These are phyloP conservation scores for Amorphotheca resinae DNA, from an alignment of 495 filamentous ascomycete species.

Conservation along the genomic window DNA sequence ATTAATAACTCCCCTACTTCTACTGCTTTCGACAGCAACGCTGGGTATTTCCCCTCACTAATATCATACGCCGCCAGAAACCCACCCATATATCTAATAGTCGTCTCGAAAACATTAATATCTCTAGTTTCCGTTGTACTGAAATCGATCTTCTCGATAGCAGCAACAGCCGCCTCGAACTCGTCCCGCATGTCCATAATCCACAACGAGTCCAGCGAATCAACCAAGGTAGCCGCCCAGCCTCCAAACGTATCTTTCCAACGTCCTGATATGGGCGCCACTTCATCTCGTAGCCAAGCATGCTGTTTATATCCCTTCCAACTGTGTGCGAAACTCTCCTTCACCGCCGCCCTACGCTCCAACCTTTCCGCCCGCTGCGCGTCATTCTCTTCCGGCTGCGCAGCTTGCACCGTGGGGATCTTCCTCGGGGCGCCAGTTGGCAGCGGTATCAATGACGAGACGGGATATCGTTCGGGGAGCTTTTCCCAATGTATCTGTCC, in stretches of 20 bases:
- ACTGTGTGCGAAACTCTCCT: conserved; percentile 51
- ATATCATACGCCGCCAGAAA: conserved; percentile 69
- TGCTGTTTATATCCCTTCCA: conserved; percentile 67
- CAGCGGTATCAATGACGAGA: conserved; percentile 33
- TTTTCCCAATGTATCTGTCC: conserved; percentile 26
- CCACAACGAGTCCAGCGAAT: conserved; percentile 81
- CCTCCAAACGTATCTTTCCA: conserved; percentile 67
- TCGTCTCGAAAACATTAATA: conserved; percentile 67
- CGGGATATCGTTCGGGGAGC: conserved; percentile 34
- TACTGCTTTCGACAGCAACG: conserved; percentile 63
- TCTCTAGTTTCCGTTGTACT: conserved; percentile 43
- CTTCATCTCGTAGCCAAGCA: conserved; percentile 73
- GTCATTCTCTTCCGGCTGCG: conserved; percentile 13
- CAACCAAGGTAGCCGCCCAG: conserved; percentile 89
- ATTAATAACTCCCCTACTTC: conserved; percentile 77
- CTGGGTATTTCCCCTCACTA: conserved; percentile 40
- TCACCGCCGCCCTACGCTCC: conserved; percentile 32
- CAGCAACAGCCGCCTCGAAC: conserved; percentile 68
- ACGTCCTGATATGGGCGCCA: conserved; percentile 49
- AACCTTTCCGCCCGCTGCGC: conserved; percentile 13
- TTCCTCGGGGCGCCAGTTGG: conserved; percentile 28
- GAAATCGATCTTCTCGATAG: conserved; percentile 70
- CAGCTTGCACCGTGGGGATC: conserved; percentile 17
- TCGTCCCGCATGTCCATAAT: conserved; percentile 80
- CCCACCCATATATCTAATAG: conserved; percentile 67